Evolutionary conservation across 2,329 filamentous ascomycete genomes (phyloP), one percentile per base, ranked within the genome.

Genomic region (Penicillium sp.): DNA sequence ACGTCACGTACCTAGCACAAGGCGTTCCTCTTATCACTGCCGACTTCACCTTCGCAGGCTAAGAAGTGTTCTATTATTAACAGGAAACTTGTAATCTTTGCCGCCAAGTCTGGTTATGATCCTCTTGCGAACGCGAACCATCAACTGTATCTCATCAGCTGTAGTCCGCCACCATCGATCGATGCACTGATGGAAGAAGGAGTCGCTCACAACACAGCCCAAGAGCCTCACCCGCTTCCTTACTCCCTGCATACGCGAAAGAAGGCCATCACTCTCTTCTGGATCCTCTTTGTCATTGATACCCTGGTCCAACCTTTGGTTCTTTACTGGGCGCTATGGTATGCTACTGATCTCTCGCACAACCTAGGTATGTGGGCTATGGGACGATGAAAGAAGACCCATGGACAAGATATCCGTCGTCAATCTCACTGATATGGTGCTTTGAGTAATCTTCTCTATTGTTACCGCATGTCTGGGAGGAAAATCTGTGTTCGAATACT

Each of bases 241-340:
- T 85, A 85, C 69, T 78, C 78, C 18, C 66, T 85, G 39, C 76
- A 74, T 44, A 70, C 76, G 8, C 72, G 82, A 42, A 83, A 82
- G 63, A 79, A 77, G 68, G 73, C 77, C 31, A 84, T 85, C 55
- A 70, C 76, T 34, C 69, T 81, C 56, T 85, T 85, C 70, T 85
- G 83, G 83, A 71, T 71, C 0, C 65, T 86, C 38, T 82, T 85
- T 51, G 64, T 85, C 18, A 62, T 85, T 52, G 83, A 86, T 69
- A 81, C 79, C 47, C 72, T 84, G 53, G 78, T 74, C 51, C 80
- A 84, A 69, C 83, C 83, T n/a, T 75, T 85, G 53, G 77, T 74
- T 2, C 73, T 86, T 2, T 86, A 85, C 70, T 86, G 82, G 72
- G 74, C 78, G 45, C 72, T 86, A 34, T 84, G 81, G 80, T 85